Conservation (phyloP, 116 monocot species). For the Papilionanthe hybrid region DNA sequence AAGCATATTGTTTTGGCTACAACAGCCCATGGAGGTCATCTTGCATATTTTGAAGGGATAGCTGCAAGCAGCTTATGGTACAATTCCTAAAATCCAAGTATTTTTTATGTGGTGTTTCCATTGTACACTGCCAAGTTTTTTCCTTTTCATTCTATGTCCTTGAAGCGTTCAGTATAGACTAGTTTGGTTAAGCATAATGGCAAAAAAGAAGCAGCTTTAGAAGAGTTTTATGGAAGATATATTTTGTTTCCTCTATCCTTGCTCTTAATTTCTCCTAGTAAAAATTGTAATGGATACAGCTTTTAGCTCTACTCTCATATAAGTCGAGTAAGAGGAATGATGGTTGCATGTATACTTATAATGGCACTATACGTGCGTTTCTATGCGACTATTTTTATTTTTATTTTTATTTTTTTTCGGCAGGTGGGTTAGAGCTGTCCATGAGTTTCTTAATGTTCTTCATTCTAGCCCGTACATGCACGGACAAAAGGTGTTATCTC, state of each 20-base stretch:
- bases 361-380: conserved; percentile 2
- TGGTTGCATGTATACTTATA: neutral
- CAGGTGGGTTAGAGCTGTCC: conserved; percentile 90
- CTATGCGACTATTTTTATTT: neutral
- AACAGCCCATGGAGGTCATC: conserved; percentile 79
- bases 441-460: conserved; percentile 66
- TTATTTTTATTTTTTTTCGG: neutral
- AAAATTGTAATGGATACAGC: too few species aligned
- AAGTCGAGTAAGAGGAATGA: neutral
- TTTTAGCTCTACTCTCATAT: too few species aligned
- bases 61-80: conserved; percentile 73
- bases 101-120: too few species aligned
- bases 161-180: too few species aligned
- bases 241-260: neutral
- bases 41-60: conserved; percentile 84
- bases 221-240: neutral
- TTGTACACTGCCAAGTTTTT: too few species aligned
- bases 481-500: conserved; percentile 21
- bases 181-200: too few species aligned
- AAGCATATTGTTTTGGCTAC: conserved; percentile 88
- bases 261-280: neutral
- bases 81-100: neutral
- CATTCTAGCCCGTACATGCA: conserved; percentile 61
- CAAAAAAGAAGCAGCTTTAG: too few species aligned
- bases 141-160: too few species aligned